Percentiles rank a stretch among this genome's conserved stretches.
phyloP scores from a whole-genome alignment of 2,329 filamentous ascomycete species.

The Beauveria medogensis region DNA sequence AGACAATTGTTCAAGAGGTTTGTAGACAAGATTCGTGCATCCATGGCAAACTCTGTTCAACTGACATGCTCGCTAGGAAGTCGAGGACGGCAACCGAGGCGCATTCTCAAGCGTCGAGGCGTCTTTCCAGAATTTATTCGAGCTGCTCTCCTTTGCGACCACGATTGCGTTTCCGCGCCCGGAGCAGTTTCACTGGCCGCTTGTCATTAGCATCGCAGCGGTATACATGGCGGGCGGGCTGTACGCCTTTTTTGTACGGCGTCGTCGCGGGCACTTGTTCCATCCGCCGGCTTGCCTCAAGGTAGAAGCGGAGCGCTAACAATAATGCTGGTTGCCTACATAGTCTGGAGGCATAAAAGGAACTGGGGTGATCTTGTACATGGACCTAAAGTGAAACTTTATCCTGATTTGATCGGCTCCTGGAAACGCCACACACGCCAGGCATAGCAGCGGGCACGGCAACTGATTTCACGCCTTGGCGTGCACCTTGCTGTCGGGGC shows the following conservation, averaged over 20 bases:
- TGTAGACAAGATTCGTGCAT: constrained; percentile 10
- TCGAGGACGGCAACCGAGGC: constrained; percentile 50
- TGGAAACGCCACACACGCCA: not conserved
- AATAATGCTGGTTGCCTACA: not conserved
- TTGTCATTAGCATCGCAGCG: constrained; percentile 48
- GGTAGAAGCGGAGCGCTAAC: not conserved
- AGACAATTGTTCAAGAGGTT: constrained; percentile 55
- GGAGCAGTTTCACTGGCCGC: constrained; percentile 56
- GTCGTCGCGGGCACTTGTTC: constrained; percentile 25
- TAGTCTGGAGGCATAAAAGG: not conserved
- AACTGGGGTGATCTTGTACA: not conserved
- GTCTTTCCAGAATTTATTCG: constrained; percentile 60
- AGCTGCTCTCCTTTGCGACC: constrained; percentile 56
- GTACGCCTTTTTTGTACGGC: constrained; percentile 24
- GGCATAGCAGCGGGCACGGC: too few relatives aligned
- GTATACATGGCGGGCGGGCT: constrained; percentile 28
- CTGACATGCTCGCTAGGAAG: constrained; percentile 31
- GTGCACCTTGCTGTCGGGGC: not conserved
- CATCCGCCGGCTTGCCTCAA: constrained; percentile 15
- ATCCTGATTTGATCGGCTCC: not conserved
- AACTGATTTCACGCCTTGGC: not conserved
- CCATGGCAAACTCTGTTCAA: not conserved
- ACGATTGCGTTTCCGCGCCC: constrained; percentile 59
- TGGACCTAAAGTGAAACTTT: not conserved
- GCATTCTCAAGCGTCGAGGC: constrained; percentile 62